A percentile compares a stretch with the other conserved stretches of the same genome.
Evolutionary conservation across 805 yeast species (phyloP).

Genomic region (Saccharomycopsis vini): DNA sequence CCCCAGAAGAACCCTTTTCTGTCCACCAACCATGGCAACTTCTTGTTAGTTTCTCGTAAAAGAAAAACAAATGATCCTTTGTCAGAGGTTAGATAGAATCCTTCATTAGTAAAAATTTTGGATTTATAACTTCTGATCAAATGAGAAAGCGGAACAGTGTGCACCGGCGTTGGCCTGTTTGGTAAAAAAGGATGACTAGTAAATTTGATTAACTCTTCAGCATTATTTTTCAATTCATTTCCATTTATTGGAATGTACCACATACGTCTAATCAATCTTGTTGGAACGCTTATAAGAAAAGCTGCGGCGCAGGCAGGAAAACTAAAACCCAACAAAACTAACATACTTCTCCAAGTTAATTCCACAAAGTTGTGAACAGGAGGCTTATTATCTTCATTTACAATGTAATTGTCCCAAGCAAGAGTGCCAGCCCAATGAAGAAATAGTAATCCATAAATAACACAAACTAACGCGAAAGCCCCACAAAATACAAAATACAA

Average conservation of each 20-base stretch:
- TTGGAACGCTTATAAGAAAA: conserved; percentile 47
- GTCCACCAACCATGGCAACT: conserved; percentile 69
- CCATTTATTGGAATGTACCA: conserved; percentile 55
- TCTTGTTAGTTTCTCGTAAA: conserved; percentile 46
- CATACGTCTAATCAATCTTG: conserved; percentile 64
- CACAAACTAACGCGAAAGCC: conserved; percentile 57
- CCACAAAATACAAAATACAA: conserved; percentile 63
- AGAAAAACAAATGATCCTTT: conserved; percentile 65
- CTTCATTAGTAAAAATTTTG: conserved; percentile 79
- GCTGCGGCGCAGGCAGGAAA: conserved; percentile 34
- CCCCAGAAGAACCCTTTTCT: conserved; percentile 90
- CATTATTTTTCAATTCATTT: conserved; percentile 17
- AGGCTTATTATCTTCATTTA: conserved; percentile 40
- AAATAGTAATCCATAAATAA: conserved; percentile 58
- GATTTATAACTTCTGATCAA: conserved; percentile 50
- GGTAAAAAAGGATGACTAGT: conserved; percentile 73
- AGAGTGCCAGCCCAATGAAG: conserved; percentile 47
- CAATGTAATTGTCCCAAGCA: conserved; percentile 42
- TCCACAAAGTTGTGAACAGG: conserved; percentile 30
- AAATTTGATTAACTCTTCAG: conserved; percentile 45
- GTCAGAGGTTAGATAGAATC: conserved; percentile 78
- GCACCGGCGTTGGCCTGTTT: conserved; percentile 66
- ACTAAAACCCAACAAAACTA: conserved; percentile 32
- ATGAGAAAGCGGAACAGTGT: conserved; percentile 51
- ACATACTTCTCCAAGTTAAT: conserved; percentile 28